Conservation (phyloP, 2,329 filamentous ascomycete species). For the Aspergillus fijiensis region DNA sequence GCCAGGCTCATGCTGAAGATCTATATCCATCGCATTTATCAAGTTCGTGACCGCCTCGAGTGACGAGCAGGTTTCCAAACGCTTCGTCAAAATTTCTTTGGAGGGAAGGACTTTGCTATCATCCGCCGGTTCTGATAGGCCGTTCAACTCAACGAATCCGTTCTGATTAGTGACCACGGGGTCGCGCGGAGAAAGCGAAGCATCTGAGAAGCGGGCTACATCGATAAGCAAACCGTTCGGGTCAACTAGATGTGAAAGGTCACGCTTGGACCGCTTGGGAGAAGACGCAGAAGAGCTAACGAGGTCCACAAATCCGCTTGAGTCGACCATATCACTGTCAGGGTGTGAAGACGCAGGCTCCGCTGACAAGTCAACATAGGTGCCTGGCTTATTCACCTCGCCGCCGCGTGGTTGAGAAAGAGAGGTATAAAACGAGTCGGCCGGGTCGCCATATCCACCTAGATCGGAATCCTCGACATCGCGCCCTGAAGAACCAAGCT, state of each 20-base stretch:
- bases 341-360: too few species aligned
- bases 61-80: constrained; percentile 21
- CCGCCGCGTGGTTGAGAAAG: not conserved
- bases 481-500: too few species aligned
- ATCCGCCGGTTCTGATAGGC: not conserved
- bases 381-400: too few species aligned
- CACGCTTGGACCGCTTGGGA: not conserved
- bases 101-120: not conserved
- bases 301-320: not conserved
- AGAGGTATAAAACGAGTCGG: not conserved
- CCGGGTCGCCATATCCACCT: not conserved
- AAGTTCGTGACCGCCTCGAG: constrained; percentile 31
- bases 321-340: not conserved
- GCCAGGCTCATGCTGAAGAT: constrained; percentile 35
- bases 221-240: not conserved
- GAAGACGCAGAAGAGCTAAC: not conserved
- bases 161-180: not conserved
- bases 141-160: not conserved
- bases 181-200: not conserved
- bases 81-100: constrained; percentile 17
- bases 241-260: too few species aligned
- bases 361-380: too few species aligned
- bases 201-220: not conserved
- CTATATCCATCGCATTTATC: constrained; percentile 29
- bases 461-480: not conserved